phyloP scores from a whole-genome alignment of 495 filamentous ascomycete species.

The Aspergillus ellipticus region DNA sequence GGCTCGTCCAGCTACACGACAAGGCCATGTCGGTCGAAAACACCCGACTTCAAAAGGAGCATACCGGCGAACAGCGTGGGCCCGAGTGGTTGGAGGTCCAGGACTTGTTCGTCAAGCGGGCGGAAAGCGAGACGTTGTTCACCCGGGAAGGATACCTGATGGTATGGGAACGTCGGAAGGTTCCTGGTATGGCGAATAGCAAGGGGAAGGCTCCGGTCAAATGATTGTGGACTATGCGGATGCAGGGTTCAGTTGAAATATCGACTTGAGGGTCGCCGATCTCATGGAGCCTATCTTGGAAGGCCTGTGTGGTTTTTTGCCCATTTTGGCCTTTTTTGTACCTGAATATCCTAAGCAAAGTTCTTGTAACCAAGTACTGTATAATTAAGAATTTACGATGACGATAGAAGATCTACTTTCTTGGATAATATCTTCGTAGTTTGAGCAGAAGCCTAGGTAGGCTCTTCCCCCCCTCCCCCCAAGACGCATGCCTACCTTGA shows the following conservation, averaged over 20 bases:
- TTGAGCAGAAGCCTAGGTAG: not conserved
- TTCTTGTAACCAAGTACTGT: not conserved
- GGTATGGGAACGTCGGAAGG: slow-evolving; percentile 87
- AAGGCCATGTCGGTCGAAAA: slow-evolving; percentile 44
- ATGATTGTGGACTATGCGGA: slow-evolving; percentile 1
- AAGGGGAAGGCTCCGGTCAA: slow-evolving; percentile 38
- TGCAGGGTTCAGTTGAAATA: not conserved
- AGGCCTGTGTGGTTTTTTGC: too few species aligned
- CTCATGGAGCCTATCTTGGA: too few species aligned
- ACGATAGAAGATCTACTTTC: slow-evolving; percentile 1
- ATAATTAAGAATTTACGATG: slow-evolving; percentile 15
- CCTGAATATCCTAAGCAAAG: not conserved
- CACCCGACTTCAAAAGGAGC: slow-evolving; percentile 25
- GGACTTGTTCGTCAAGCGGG: slow-evolving; percentile 87
- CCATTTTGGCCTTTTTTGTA: too few species aligned
- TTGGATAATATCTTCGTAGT: too few species aligned
- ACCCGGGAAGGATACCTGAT: slow-evolving; percentile 92
- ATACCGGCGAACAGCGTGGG: slow-evolving; percentile 32
- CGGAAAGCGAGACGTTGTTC: slow-evolving; percentile 81
- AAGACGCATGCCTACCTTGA: too few species aligned
- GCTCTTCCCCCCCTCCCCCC: not conserved
- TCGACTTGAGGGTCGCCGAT: too few species aligned
- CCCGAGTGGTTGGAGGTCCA: slow-evolving; percentile 90
- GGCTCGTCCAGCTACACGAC: slow-evolving; percentile 58
- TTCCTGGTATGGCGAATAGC: slow-evolving; percentile 35